These are phyloP conservation scores for Elaeagnus macrophylla DNA, from an alignment of 306 rosid genomes.

Conservation along the genomic window DNA sequence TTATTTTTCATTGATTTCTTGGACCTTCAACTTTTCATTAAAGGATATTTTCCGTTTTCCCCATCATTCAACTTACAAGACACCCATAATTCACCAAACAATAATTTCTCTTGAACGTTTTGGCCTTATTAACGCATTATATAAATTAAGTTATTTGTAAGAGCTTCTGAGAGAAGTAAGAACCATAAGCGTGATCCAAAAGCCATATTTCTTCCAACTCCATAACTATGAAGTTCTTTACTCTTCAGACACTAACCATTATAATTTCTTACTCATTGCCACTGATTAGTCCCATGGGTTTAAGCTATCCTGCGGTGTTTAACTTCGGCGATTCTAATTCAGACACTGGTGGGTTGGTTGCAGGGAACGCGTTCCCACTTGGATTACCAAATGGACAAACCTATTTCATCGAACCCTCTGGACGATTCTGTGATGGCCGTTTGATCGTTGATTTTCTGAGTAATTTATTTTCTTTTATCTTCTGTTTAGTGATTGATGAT, in stretches of 20 bases:
- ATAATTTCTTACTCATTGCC: conserved; percentile 7
- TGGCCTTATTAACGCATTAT: neutral
- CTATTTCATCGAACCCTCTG: conserved; percentile 23
- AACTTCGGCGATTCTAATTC: conserved; percentile 41
- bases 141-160: too few species aligned
- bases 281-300: conserved; percentile 2
- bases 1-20: neutral
- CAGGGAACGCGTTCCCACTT: conserved; percentile 23
- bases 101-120: neutral
- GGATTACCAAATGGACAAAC: conserved; percentile 19
- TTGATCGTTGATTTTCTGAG: conserved; percentile 34
- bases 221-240: conserved; percentile 10
- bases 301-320: conserved; percentile 25
- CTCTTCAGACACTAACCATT: conserved; percentile 12
- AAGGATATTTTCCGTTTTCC: too few species aligned
- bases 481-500: neutral
- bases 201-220: neutral
- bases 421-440: conserved; percentile 35
- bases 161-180: too few species aligned
- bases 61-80: conserved; percentile 13
- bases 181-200: too few species aligned
- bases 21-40: neutral
- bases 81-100: conserved; percentile 14
- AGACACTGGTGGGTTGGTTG: conserved; percentile 30
- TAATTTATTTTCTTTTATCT: neutral